Evolutionary conservation across 164 flowering plant species (phyloP), one percentile per base, ranked within the genome.

Genomic region (Liquidambar formosana): DNA sequence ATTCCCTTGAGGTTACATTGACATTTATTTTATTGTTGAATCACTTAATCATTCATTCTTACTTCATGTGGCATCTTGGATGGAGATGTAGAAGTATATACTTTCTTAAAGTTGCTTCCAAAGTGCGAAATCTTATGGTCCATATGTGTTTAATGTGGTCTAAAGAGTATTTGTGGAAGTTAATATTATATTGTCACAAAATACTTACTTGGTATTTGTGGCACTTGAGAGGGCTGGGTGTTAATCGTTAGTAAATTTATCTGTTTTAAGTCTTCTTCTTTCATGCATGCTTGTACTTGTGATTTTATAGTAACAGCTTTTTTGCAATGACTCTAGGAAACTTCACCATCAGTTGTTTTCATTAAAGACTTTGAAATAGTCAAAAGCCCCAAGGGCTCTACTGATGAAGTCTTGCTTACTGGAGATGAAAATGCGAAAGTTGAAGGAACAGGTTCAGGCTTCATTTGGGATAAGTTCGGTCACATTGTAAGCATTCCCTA

Each of bases 361-460:
- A 91, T 91, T 61, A 70, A 90, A 73, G 90, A 89, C 73, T 70
- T 90, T 66, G 88, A 87, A 73, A 22, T 84, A 67, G 64, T 77
- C 21, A 84, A 85, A 71, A 67, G 46, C 51, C 69, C 87, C 47
- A 81, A 66, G 57, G 69, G 68, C 71, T 58, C 76, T 28, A 57
- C 78, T 22, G 65, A 69, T 18, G 75, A 73, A 64, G 49, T 54
- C 51, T 57, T 21, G 56, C 57, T 66, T 23, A 52, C 16, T 10
- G 87, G 85, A 22, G 91, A 86, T 72, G 90, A 82, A 57, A 76
- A 78, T 80, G 82, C 78, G 2, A 90, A 85, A 78, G 87, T 91
- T 66, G 91, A 93, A 84, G 99, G 99, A 62, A 94, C 96, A 33
- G 97, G 97, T 64, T 94, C 99, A 0, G 97, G 99, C 58, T 92